Conservation (phyloP, 805 yeast genomes). For the Candida coquimbonensis region DNA sequence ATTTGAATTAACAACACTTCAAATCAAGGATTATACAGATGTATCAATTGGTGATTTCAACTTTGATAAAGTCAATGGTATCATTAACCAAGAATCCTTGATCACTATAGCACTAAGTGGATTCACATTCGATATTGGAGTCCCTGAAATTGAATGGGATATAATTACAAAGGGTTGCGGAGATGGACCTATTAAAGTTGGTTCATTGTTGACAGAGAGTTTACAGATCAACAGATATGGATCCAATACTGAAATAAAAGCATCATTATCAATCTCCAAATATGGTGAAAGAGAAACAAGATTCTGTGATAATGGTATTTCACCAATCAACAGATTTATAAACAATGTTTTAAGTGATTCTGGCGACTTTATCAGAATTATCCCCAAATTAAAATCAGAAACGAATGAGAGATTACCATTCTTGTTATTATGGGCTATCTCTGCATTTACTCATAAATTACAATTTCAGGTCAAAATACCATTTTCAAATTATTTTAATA, state of each 20-base stretch:
- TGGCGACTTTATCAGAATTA: background rate
- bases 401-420: conserved; percentile 12
- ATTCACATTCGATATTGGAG: background rate
- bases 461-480: background rate
- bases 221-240: too few species aligned
- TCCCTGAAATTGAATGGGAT: conserved; percentile 16
- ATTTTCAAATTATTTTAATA: background rate
- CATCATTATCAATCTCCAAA: too few species aligned
- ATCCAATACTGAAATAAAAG: too few species aligned
- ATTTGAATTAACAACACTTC: too few species aligned
- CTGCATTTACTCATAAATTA: conserved; percentile 11
- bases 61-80: background rate
- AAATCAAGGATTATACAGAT: too few species aligned
- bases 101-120: background rate
- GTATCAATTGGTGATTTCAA: background rate
- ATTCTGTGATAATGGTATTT: conserved; percentile 14
- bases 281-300: background rate
- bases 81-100: background rate
- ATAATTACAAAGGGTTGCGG: conserved; percentile 13
- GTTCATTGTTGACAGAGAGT: background rate
- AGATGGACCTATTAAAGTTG: background rate
- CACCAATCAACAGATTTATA: conserved; percentile 15
- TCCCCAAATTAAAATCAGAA: conserved; percentile 7
- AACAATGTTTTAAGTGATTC: conserved; percentile 3
- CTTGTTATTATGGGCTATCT: conserved; percentile 10